Evolutionary conservation across 139 green algal genomes (phyloP).

Genomic region (Deuterostichococcus epilithicus): DNA sequence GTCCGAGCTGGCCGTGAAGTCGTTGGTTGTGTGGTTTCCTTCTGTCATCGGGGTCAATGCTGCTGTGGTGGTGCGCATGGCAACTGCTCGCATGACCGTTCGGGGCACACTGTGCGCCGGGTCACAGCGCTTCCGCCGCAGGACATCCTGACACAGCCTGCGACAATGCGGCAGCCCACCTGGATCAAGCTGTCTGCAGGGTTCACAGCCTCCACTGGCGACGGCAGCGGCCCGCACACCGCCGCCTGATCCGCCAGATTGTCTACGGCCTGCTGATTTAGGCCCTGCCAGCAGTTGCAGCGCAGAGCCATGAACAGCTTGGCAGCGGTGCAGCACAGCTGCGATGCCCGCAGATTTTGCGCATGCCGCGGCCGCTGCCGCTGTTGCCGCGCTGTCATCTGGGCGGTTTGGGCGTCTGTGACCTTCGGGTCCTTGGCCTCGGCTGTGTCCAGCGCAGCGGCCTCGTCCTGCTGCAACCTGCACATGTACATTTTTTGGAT

Average conservation of each 20-base stretch:
- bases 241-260: background rate
- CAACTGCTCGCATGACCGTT: no score
- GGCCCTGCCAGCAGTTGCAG: constrained; percentile 15
- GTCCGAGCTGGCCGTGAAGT: no score
- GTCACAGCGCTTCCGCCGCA: no score
- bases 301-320: background rate
- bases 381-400: background rate
- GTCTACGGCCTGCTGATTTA: background rate
- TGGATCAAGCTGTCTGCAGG: background rate
- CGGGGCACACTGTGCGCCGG: no score
- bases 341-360: no score
- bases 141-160: no score
- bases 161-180: background rate
- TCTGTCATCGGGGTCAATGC: no score
- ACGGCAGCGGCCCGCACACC: background rate
- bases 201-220: background rate
- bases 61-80: no score
- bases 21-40: no score
- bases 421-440: background rate
- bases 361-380: background rate
- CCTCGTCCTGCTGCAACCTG: constrained; percentile 1
- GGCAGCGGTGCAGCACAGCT: background rate
- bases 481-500: background rate
- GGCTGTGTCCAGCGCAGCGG: background rate
- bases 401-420: background rate